phyloP scores from a whole-genome alignment of 352 stramenopile species.

The Pythium rhizo-oryzae region DNA sequence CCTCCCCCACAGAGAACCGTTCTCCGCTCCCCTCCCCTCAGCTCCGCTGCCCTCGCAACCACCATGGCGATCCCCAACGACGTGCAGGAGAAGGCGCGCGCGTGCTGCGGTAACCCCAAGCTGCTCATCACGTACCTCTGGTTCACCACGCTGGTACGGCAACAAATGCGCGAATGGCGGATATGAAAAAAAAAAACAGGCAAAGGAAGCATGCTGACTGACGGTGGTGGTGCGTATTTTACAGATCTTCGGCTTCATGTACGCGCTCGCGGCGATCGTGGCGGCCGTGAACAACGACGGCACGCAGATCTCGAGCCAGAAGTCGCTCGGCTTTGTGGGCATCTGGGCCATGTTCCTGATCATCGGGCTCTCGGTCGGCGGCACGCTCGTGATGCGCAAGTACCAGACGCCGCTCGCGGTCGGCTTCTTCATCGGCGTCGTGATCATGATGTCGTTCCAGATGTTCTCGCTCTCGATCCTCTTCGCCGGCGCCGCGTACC shows the following conservation, averaged over 20 bases:
- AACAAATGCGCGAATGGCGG: slow-evolving; percentile 30
- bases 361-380: slow-evolving; percentile 75
- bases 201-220: slow-evolving; percentile 20
- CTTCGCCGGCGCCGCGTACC: slow-evolving; percentile 70
- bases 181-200: not conserved
- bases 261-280: slow-evolving; percentile 83
- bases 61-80: slow-evolving; percentile 60
- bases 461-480: slow-evolving; percentile 86
- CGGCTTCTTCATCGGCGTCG: slow-evolving; percentile 90
- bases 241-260: slow-evolving; percentile 78
- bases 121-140: slow-evolving; percentile 86
- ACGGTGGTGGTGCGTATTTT: not conserved
- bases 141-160: slow-evolving; percentile 70
- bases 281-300: slow-evolving; percentile 81
- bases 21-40: not conserved
- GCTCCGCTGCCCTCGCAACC: not conserved
- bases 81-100: slow-evolving; percentile 59
- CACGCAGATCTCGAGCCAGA: slow-evolving; percentile 63
- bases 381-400: slow-evolving; percentile 90
- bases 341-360: slow-evolving; percentile 87
- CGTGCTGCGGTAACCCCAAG: slow-evolving; percentile 81
- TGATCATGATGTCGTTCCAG: slow-evolving; percentile 90
- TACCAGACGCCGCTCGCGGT: slow-evolving; percentile 87
- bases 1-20: not conserved
- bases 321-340: slow-evolving; percentile 80